phyloP scores from a whole-genome alignment of 129 eudicot species.

The Cynara cardunculus region DNA sequence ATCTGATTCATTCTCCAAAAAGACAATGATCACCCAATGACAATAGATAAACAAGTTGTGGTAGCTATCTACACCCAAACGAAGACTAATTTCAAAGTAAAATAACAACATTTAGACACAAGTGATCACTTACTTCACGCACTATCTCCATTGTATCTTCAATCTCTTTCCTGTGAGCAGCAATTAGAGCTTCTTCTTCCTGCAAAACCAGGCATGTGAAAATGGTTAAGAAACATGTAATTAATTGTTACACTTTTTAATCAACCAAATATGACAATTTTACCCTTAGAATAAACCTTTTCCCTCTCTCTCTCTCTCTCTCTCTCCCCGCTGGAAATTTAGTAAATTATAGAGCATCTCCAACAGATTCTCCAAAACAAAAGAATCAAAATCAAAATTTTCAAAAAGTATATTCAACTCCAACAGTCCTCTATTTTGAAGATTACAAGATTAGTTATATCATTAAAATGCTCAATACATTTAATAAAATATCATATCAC shows the following conservation, averaged over 20 bases:
- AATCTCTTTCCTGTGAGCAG: conserved; percentile 93
- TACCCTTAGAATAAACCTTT: background rate
- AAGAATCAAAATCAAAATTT: background rate
- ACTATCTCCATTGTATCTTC: conserved; percentile 99
- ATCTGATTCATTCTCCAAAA: background rate
- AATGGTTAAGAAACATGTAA: background rate
- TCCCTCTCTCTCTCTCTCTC: background rate
- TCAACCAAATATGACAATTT: background rate
- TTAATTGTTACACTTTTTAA: background rate
- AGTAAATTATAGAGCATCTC: background rate
- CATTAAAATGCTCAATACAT: background rate
- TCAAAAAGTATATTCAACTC: background rate
- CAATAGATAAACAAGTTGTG: background rate
- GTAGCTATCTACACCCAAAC: background rate
- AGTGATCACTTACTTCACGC: conserved; percentile 64
- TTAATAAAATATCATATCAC: background rate
- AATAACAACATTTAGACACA: background rate
- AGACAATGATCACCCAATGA: background rate
- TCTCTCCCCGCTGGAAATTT: background rate
- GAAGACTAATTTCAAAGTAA: background rate
- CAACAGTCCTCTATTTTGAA: background rate
- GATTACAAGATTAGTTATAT: too few species aligned
- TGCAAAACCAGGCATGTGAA: conserved; percentile 20
- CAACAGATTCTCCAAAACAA: background rate
- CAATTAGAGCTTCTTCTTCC: conserved; percentile 95